Conservation (phyloP, 192 early-diverging fungal genomes). For the Oehlia diaphana region DNA sequence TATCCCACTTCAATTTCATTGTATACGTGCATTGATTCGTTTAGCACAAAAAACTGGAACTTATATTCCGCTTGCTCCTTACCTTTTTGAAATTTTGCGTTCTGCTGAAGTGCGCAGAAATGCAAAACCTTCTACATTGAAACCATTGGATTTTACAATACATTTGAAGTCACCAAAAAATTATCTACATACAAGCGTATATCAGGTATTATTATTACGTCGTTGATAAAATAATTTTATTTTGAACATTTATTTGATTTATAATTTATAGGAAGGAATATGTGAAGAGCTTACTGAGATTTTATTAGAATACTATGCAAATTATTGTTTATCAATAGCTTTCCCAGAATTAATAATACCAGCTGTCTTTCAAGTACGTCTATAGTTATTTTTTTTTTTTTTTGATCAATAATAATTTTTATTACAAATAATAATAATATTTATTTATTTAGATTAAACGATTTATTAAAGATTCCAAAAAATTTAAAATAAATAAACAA, state of each 20-base stretch:
- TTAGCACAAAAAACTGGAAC: constrained; percentile 69
- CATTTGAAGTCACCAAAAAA: constrained; percentile 78
- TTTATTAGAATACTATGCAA: constrained; percentile 75
- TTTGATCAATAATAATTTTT: neutral
- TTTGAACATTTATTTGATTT: neutral
- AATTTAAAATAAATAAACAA: constrained; percentile 79
- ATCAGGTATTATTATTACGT: constrained; percentile 49
- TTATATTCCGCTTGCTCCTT: constrained; percentile 83
- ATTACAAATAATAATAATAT: neutral
- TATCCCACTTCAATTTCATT: constrained; percentile 92
- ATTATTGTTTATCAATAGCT: constrained; percentile 74
- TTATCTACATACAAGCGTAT: constrained; percentile 82
- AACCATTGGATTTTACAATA: constrained; percentile 80
- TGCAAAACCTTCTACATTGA: constrained; percentile 77
- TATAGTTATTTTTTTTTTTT: neutral
- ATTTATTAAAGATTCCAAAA: constrained; percentile 78
- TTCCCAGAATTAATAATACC: constrained; percentile 96
- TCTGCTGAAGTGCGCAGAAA: constrained; percentile 71
- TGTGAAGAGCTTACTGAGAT: constrained; percentile 75
- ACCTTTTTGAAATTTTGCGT: constrained; percentile 82
- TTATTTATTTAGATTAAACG: constrained; percentile 58
- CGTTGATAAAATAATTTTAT: neutral
- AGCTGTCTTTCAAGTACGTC: constrained; percentile 67
- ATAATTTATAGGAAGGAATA: constrained; percentile 59
- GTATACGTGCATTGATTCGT: constrained; percentile 70